Evolutionary conservation across 352 stramenopile species (phyloP), one percentile per base, ranked within the genome.

Genomic region (Blastocystis sp.): DNA sequence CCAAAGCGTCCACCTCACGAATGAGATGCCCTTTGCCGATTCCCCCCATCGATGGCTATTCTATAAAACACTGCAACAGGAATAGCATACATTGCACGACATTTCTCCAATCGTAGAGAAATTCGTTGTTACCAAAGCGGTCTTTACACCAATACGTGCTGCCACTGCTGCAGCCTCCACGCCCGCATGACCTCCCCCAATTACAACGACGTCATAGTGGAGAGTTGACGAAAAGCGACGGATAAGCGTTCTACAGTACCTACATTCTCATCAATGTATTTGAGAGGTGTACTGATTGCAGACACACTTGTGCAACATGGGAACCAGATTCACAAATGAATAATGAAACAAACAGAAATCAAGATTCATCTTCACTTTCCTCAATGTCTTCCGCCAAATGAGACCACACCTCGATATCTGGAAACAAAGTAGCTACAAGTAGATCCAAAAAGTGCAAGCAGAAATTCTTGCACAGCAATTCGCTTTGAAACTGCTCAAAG

Each of bases 11-110:
- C 69, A 99, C 95, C 90, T 99, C 97, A 26, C 95, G 93, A 37
- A 99, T 97, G 34, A 99, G 92, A 90, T 98, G 98, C 39, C 96
- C 96, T 92, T 99, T 99, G 41, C 96, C 97, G 11, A 98, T 97
- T 7, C 97, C 97, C 47, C 97, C 97, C 76, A 99, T 98, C 41
- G 93, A 97, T 34, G 97, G 97, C 93, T 96, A 64, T 59, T 91
- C 7, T 59, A 59, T 73, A 11, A 90, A 23, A 75, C 2, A 0
- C 0, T 3, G 18, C 3, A 18, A 59, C 9, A 84, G 2, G 18
- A 45, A 37, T 15, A 18, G 41, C 26, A 23, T 92, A 96, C 93
- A 91, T 99, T 99, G 93, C 96, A 99, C 15, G 94, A 98, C 90
- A 99, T 95, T 92, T 99, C 97, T 39, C 97, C 97, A 63, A 98